Percentiles rank a stretch among this genome's conserved stretches.
phyloP scores from a whole-genome alignment of 2,329 filamentous ascomycete genomes.

The Fusarium cyanostomum region DNA sequence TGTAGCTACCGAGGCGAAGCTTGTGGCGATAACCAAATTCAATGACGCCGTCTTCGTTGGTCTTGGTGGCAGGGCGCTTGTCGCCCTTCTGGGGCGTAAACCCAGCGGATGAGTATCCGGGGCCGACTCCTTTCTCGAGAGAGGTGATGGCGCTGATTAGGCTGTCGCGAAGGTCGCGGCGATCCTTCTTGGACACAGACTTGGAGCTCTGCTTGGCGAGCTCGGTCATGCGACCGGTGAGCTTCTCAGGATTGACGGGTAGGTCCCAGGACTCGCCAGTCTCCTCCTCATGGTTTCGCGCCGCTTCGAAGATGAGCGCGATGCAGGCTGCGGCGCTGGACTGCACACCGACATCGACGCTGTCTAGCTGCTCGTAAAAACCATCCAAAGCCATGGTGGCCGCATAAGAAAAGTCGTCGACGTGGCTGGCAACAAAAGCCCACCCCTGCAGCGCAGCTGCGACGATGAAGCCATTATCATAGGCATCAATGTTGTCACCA shows the following conservation, averaged over 20 bases:
- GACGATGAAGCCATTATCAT: conserved; percentile 76
- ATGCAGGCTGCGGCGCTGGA: conserved; percentile 82
- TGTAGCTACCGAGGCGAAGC: conserved; percentile 57
- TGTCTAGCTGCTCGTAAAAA: conserved; percentile 87
- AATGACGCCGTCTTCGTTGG: conserved; percentile 54
- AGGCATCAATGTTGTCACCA: conserved; percentile 75
- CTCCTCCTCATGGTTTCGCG: conserved; percentile 59
- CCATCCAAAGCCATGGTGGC: conserved; percentile 79
- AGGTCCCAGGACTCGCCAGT: conserved; percentile 60
- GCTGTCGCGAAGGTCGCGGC: conserved; percentile 58
- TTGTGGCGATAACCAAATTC: conserved; percentile 64
- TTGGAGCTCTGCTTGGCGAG: conserved; percentile 60
- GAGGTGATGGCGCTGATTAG: conserved; percentile 64
- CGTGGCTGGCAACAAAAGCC: conserved; percentile 80
- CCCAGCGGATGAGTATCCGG: conserved; percentile 62
- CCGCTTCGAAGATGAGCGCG: conserved; percentile 82
- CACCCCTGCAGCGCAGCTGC: conserved; percentile 79
- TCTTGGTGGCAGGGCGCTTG: conserved; percentile 53
- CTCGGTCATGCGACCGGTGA: conserved; percentile 59
- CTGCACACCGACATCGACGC: conserved; percentile 75
- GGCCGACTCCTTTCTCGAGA: conserved; percentile 63
- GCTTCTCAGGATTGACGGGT: conserved; percentile 60
- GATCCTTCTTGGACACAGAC: conserved; percentile 59
- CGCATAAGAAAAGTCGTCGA: conserved; percentile 77
- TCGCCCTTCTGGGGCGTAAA: conserved; percentile 53